phyloP scores from a whole-genome alignment of 2,329 filamentous ascomycete genomes.

The Orbilia blumenaviensis region DNA sequence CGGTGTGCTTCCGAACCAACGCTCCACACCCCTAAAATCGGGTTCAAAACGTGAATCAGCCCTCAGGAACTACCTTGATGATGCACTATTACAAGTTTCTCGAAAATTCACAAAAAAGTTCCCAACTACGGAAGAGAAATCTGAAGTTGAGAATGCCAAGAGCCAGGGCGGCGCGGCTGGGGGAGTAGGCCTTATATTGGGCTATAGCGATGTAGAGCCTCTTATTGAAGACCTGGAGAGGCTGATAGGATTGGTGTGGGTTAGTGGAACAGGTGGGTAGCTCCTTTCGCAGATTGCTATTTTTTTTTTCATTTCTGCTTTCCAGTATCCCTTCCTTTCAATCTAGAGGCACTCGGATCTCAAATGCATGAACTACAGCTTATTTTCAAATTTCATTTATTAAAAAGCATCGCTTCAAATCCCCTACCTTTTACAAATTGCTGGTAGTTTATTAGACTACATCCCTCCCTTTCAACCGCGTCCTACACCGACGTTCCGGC shows the following conservation, averaged over 20 bases:
- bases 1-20: conserved; percentile 43
- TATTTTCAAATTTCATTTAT: not conserved
- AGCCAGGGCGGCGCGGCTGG: not conserved
- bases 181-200: conserved; percentile 10
- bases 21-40: conserved; percentile 35
- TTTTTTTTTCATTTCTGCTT: not conserved
- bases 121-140: conserved; percentile 46
- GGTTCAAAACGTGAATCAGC: conserved; percentile 42
- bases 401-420: conserved; percentile 46
- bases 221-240: conserved; percentile 37
- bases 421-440: conserved; percentile 44
- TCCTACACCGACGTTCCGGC: conserved; percentile 39
- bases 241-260: conserved; percentile 45
- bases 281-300: not conserved
- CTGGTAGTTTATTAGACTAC: conserved; percentile 37
- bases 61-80: conserved; percentile 51
- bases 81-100: conserved; percentile 45
- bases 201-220: conserved; percentile 50
- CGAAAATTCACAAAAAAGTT: conserved; percentile 53
- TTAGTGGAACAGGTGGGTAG: conserved; percentile 44
- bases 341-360: no score
- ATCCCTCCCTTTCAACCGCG: conserved; percentile 46
- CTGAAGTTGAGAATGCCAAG: not conserved
- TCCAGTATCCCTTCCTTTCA: not conserved
- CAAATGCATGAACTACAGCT: not conserved